These are phyloP conservation scores for Setaria italica DNA, from an alignment of 202 grass and related monocot species.

Conservation along the genomic window DNA sequence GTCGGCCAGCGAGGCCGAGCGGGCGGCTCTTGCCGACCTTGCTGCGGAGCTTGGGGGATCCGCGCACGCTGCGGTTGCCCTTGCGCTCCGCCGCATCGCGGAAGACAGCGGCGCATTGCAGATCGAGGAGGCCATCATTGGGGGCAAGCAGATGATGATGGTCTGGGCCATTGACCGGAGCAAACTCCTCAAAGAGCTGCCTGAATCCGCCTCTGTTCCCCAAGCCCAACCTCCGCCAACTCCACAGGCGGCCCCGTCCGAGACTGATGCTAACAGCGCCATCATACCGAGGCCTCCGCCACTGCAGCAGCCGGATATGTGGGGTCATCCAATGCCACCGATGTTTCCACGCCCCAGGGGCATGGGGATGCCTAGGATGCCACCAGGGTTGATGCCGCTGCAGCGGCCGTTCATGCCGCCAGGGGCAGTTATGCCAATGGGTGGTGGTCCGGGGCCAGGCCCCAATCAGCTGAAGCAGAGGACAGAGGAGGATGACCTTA, in stretches of 20 bases:
- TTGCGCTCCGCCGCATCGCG: conserved; percentile 78
- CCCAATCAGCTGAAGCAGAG: conserved; percentile 59
- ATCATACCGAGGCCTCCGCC: conserved; percentile 58
- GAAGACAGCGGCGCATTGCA: conserved; percentile 84
- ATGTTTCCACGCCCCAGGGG: conserved; percentile 82
- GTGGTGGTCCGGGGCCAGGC: conserved; percentile 42
- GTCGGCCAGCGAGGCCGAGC: conserved; percentile 65
- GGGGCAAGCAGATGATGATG: conserved; percentile 83
- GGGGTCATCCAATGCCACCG: conserved; percentile 73
- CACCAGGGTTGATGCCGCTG: conserved; percentile 62
- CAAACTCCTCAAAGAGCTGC: conserved; percentile 94
- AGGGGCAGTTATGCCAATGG: conserved; percentile 51
- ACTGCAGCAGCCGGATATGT: conserved; percentile 78
- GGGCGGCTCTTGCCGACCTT: conserved; percentile 72
- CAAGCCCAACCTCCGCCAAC: conserved; percentile 47
- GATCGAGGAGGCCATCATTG: conserved; percentile 83
- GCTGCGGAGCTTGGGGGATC: conserved; percentile 72
- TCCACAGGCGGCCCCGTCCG: conserved; percentile 37
- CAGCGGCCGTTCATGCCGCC: conserved; percentile 70
- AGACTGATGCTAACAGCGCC: conserved; percentile 49
- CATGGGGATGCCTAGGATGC: conserved; percentile 63
- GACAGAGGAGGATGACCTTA: conserved; percentile 88
- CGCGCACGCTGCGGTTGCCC: conserved; percentile 59
- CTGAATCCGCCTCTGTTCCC: conserved; percentile 64
- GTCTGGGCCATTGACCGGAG: conserved; percentile 94